Evolutionary conservation across 164 flowering plant species (phyloP).

Genomic region (Vitis rupestris): DNA sequence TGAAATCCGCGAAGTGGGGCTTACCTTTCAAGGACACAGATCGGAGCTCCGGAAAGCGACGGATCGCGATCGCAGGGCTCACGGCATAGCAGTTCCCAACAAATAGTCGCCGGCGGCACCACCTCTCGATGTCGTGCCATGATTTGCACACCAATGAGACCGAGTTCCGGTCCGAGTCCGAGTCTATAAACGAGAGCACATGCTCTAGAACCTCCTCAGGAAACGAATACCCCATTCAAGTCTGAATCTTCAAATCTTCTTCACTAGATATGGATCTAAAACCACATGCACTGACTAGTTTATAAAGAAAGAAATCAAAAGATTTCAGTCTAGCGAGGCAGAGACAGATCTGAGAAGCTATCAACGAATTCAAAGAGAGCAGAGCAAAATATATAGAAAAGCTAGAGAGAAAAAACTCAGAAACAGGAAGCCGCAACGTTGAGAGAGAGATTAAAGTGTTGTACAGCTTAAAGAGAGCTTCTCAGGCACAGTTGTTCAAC

Average conservation of each 20-base stretch:
- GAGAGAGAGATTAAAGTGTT: no score
- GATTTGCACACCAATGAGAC: slow-evolving; percentile 61
- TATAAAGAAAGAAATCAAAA: background rate
- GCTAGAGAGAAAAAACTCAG: no score
- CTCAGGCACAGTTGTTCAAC: no score
- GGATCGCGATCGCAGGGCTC: slow-evolving; percentile 46
- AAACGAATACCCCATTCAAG: slow-evolving; percentile 13
- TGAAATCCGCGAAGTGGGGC: slow-evolving; percentile 77
- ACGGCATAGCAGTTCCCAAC: slow-evolving; percentile 68
- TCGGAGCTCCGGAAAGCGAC: slow-evolving; percentile 52
- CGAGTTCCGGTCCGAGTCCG: slow-evolving; percentile 54
- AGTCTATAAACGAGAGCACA: slow-evolving; percentile 42
- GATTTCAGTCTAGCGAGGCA: no score
- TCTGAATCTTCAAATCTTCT: background rate
- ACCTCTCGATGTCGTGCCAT: slow-evolving; percentile 55
- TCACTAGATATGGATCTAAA: background rate
- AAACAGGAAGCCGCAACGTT: no score
- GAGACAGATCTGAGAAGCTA: background rate
- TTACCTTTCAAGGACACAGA: slow-evolving; percentile 64
- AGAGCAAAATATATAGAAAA: no score
- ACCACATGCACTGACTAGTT: background rate
- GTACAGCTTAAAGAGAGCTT: no score
- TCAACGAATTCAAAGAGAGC: background rate
- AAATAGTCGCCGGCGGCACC: slow-evolving; percentile 50
- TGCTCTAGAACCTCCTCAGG: slow-evolving; percentile 69